These are phyloP conservation scores for Massarina eburnea DNA, from an alignment of 2,329 filamentous ascomycete genomes.

Conservation along the genomic window DNA sequence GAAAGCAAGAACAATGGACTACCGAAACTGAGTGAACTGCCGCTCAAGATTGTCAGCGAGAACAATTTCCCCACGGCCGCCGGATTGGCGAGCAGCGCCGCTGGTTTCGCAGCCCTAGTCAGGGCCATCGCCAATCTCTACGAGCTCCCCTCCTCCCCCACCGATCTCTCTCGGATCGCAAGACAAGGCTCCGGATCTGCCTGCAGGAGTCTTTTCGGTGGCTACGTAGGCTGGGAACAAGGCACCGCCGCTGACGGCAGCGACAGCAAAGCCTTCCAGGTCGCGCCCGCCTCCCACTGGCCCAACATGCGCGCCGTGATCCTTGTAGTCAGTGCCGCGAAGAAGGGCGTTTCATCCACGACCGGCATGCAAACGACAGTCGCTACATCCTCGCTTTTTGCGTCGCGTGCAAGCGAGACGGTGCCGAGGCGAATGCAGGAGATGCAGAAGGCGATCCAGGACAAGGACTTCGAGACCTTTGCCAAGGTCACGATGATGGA, in stretches of 20 bases:
- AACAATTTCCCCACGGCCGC: constrained; percentile 99
- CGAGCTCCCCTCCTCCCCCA: constrained; percentile 75
- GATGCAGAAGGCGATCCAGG: constrained; percentile 80
- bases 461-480: constrained; percentile 81
- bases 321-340: constrained; percentile 86
- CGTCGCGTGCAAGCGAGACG: constrained; percentile 70
- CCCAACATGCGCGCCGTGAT: constrained; percentile 91
- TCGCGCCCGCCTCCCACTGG: constrained; percentile 89
- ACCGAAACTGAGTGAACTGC: constrained; percentile 76
- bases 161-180: constrained; percentile 84
- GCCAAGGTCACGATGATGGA: constrained; percentile 93
- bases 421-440: constrained; percentile 80
- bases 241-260: constrained; percentile 74
- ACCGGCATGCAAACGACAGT: constrained; percentile 98
- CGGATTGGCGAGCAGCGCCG: constrained; percentile 70
- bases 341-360: constrained; percentile 93
- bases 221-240: constrained; percentile 93
- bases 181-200: constrained; percentile 93
- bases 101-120: constrained; percentile 68
- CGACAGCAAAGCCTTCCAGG: constrained; percentile 85
- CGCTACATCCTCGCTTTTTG: constrained; percentile 84
- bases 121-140: constrained; percentile 92
- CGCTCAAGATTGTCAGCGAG: constrained; percentile 85
- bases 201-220: constrained; percentile 89
- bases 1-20: constrained; percentile 72